A percentile compares a stretch with the other conserved stretches of the same genome.
These are phyloP conservation scores for Penicillium riverlandense DNA, from an alignment of 495 filamentous ascomycete genomes.

Conservation along the genomic window DNA sequence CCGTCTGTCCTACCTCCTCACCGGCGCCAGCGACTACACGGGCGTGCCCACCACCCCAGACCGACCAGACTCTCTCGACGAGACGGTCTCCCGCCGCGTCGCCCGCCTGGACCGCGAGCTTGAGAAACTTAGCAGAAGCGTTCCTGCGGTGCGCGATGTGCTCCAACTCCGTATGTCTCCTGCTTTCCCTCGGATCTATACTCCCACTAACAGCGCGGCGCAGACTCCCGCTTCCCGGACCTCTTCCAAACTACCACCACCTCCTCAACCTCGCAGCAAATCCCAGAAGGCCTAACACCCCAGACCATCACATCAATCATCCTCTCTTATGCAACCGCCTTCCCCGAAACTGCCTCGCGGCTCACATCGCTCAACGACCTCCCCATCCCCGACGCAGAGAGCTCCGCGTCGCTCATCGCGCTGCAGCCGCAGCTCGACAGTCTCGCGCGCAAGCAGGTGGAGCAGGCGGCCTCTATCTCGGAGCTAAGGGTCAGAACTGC, in stretches of 20 bases:
- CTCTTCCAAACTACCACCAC: constrained; percentile 43
- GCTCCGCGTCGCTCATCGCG: constrained; percentile 59
- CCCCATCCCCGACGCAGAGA: constrained; percentile 61
- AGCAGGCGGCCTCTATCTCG: constrained; percentile 65
- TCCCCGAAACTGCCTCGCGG: constrained; percentile 68
- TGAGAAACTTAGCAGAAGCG: constrained; percentile 37
- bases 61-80: constrained; percentile 30
- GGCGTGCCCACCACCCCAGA: constrained; percentile 31
- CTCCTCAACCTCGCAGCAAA: constrained; percentile 21
- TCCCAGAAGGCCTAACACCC: constrained; percentile 37
- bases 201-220: constrained; percentile 7
- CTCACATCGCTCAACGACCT: constrained; percentile 74
- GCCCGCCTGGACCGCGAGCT: constrained; percentile 56
- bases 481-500: constrained; percentile 69
- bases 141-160: constrained; percentile 43
- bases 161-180: constrained; percentile 36
- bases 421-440: constrained; percentile 65
- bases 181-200: not conserved
- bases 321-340: constrained; percentile 65
- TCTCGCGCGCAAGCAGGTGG: constrained; percentile 56
- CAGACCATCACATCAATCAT: constrained; percentile 56
- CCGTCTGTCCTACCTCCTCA: constrained; percentile 67
- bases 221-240: constrained; percentile 52
- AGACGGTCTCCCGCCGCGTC: constrained; percentile 48
- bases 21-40: constrained; percentile 47